These are phyloP conservation scores for Graphium sp. DNA, from an alignment of 2,329 filamentous ascomycete species.

Conservation along the genomic window DNA sequence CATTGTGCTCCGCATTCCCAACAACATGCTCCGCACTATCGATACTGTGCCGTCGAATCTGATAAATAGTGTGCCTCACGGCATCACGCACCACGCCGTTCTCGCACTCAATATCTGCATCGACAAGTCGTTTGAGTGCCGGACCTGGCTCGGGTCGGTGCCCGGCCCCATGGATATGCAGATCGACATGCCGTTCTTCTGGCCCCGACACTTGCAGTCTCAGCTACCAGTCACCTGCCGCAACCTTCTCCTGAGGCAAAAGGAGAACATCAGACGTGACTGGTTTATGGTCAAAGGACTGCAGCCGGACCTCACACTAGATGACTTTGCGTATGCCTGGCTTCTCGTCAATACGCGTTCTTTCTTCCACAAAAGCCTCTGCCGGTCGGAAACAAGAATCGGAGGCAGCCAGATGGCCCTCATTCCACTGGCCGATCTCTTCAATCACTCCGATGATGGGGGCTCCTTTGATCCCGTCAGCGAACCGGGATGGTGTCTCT, in stretches of 20 bases:
- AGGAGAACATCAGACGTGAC: constrained; percentile 20
- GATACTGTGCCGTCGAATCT: constrained; percentile 39
- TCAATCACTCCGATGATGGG: constrained; percentile 37
- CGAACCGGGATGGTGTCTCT: constrained; percentile 30
- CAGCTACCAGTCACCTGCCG: constrained; percentile 26
- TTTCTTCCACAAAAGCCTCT: constrained; percentile 46
- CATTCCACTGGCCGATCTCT: constrained; percentile 57
- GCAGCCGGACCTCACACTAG: constrained; percentile 14
- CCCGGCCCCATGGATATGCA: constrained; percentile 44
- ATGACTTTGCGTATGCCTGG: constrained; percentile 37
- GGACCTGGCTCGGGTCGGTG: constrained; percentile 50
- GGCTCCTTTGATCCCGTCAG: too few relatives aligned
- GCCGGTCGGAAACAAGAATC: constrained; percentile 23
- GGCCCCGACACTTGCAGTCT: constrained; percentile 24
- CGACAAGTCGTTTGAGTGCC: constrained; percentile 20
- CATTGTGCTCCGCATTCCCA: constrained; percentile 47
- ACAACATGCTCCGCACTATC: constrained; percentile 45
- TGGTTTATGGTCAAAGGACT: constrained; percentile 16
- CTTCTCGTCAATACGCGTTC: constrained; percentile 44
- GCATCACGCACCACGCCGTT: constrained; percentile 51
- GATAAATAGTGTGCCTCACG: constrained; percentile 28
- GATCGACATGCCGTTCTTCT: constrained; percentile 26
- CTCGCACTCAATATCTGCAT: constrained; percentile 34
- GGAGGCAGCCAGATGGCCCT: constrained; percentile 47
- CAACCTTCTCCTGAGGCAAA: constrained; percentile 35